These are phyloP conservation scores for Irpex lacteus DNA, from an alignment of 1,284 basidiomycete genomes.

Conservation along the genomic window DNA sequence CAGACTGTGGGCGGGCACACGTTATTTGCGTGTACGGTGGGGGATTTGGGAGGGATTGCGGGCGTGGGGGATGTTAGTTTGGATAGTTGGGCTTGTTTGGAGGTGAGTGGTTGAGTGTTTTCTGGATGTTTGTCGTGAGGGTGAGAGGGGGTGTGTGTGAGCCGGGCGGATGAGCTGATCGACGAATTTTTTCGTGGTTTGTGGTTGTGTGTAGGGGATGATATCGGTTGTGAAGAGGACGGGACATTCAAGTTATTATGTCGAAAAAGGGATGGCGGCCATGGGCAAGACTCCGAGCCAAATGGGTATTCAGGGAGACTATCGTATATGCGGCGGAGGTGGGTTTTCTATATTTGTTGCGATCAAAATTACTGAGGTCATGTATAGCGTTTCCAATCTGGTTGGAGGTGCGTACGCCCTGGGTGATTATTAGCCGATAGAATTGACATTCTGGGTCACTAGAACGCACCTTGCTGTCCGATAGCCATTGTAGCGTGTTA, in stretches of 20 bases:
- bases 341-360: conserved; percentile 21
- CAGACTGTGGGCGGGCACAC: conserved; percentile 76
- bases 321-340: conserved; percentile 73
- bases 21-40: conserved; percentile 77
- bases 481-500: conserved; percentile 78
- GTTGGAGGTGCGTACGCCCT: conserved; percentile 55
- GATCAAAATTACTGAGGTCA: not conserved
- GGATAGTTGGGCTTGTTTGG: conserved; percentile 74
- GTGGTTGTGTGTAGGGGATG: conserved; percentile 46
- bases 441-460: conserved; percentile 1
- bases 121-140: too few relatives aligned
- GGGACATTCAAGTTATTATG: conserved; percentile 81
- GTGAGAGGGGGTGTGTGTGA: not conserved
- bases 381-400: conserved; percentile 74
- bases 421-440: not conserved
- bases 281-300: conserved; percentile 75
- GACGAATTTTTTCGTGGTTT: not conserved
- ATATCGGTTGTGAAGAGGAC: conserved; percentile 73
- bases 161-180: not conserved
- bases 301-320: conserved; percentile 62
- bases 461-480: conserved; percentile 81
- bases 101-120: conserved; percentile 33
- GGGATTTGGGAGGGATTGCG: conserved; percentile 62
- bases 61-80: conserved; percentile 73
- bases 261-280: conserved; percentile 78